Evolutionary conservation across 2,329 filamentous ascomycete species (phyloP).

Genomic region (Gaeumannomyces sp.): DNA sequence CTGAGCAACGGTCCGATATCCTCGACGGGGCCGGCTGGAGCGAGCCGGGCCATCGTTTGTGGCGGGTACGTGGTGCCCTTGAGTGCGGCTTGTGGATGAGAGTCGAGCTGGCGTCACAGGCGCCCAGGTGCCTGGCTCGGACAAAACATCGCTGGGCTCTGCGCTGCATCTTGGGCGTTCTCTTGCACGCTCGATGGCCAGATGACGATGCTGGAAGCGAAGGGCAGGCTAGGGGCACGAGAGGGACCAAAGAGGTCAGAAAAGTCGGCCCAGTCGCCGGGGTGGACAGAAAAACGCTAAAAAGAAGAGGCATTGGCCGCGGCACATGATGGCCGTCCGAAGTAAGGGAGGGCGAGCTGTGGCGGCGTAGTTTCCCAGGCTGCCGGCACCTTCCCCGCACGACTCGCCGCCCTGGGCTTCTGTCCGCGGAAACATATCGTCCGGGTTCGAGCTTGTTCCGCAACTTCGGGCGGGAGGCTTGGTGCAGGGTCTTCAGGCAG

Average conservation of each 20-base stretch:
- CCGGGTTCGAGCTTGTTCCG: too few relatives aligned
- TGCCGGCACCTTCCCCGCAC: background rate
- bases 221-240: background rate
- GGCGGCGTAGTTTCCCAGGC: too few relatives aligned
- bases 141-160: too few relatives aligned
- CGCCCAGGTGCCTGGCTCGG: background rate
- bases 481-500: background rate
- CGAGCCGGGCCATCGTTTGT: background rate
- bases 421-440: too few relatives aligned
- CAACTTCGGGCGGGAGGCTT: too few relatives aligned
- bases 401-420: background rate
- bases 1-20: background rate
- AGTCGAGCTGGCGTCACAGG: background rate
- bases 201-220: too few relatives aligned
- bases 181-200: background rate
- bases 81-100: background rate
- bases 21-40: too few relatives aligned
- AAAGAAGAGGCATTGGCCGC: background rate
- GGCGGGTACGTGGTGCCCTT: too few relatives aligned
- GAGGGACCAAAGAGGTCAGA: too few relatives aligned
- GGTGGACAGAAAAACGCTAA: background rate
- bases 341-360: background rate
- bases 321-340: background rate
- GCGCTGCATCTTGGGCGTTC: background rate
- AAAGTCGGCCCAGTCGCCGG: too few relatives aligned